Percentiles rank a stretch among this genome's conserved stretches.
Evolutionary conservation across 345 rosid species (phyloP).

Genomic region (Hibiscus trionum): DNA sequence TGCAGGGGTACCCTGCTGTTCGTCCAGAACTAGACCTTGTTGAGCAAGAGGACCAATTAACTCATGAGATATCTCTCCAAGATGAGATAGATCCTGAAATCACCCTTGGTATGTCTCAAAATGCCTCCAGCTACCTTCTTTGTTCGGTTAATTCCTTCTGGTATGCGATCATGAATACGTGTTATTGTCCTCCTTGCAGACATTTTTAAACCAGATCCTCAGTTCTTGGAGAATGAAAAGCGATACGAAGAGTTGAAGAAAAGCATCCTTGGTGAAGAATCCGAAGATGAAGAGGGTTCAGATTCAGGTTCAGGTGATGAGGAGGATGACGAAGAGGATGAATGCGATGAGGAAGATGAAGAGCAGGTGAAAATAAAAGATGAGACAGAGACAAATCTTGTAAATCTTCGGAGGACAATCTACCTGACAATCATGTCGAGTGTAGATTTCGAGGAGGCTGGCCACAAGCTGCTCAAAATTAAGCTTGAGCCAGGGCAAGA

Average conservation of each 20-base stretch:
- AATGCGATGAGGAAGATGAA: slow-evolving; percentile 49
- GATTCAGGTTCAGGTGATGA: slow-evolving; percentile 54
- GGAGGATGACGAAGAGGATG: slow-evolving; percentile 32
- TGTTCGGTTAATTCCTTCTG: slow-evolving; percentile 4
- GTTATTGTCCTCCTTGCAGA: slow-evolving; percentile 28
- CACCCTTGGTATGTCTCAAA: slow-evolving; percentile 54
- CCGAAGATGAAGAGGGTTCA: slow-evolving; percentile 73
- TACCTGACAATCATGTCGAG: slow-evolving; percentile 95
- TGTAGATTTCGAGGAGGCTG: slow-evolving; percentile 96
- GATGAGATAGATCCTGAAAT: slow-evolving; percentile 64
- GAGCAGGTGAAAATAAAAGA: slow-evolving; percentile 69
- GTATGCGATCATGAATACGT: slow-evolving; percentile 1
- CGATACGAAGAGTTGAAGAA: slow-evolving; percentile 83
- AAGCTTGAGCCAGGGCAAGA: slow-evolving; percentile 97
- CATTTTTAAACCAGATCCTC: slow-evolving; percentile 66
- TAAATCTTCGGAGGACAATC: slow-evolving; percentile 91
- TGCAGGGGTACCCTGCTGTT: slow-evolving; percentile 87
- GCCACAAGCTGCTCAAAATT: slow-evolving; percentile 89
- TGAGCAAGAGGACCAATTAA: slow-evolving; percentile 73
- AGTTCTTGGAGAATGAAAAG: slow-evolving; percentile 76
- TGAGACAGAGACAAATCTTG: slow-evolving; percentile 87
- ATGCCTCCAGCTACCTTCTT: background rate
- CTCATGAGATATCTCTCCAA: slow-evolving; percentile 75
- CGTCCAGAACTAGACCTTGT: slow-evolving; percentile 89
- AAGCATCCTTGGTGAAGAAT: slow-evolving; percentile 72